Conservation (phyloP, 768 basidiomycete genomes). For the Termitomyces sp. region DNA sequence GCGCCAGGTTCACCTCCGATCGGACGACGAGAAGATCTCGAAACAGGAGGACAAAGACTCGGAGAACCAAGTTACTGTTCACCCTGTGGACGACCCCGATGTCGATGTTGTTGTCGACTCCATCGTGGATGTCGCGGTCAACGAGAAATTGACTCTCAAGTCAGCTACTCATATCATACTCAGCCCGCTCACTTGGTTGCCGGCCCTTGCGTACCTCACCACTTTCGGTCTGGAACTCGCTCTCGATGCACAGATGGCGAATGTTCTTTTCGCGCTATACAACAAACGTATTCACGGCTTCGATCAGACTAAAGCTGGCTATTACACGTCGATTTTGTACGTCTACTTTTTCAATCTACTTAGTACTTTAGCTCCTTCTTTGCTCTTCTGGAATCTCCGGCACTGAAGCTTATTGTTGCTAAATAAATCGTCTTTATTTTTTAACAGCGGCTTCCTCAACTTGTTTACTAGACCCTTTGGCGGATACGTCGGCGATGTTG, state of each 20-base stretch:
- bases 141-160: conserved; percentile 39
- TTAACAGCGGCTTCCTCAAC: conserved; percentile 48
- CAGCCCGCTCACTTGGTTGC: conserved; percentile 54
- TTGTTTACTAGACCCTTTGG: conserved; percentile 48
- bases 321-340: conserved; percentile 35
- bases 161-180: conserved; percentile 31
- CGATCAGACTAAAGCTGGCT: conserved; percentile 51
- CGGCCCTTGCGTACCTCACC: conserved; percentile 49
- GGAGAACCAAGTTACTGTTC: neutral
- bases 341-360: conserved; percentile 3
- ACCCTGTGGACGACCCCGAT: neutral
- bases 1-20: neutral
- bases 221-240: conserved; percentile 61
- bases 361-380: neutral
- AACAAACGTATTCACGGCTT: conserved; percentile 33
- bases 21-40: neutral
- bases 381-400: neutral
- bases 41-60: neutral
- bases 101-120: conserved; percentile 22
- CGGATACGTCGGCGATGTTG: conserved; percentile 45
- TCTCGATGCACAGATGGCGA: conserved; percentile 53
- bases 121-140: conserved; percentile 43
- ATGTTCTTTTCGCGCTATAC: conserved; percentile 40
- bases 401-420: neutral
- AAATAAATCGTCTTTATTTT: neutral